A percentile compares a stretch with the other conserved stretches of the same genome.
phyloP scores from a whole-genome alignment of 176 grass and related monocot genomes.

The Pontederia paniculata region DNA sequence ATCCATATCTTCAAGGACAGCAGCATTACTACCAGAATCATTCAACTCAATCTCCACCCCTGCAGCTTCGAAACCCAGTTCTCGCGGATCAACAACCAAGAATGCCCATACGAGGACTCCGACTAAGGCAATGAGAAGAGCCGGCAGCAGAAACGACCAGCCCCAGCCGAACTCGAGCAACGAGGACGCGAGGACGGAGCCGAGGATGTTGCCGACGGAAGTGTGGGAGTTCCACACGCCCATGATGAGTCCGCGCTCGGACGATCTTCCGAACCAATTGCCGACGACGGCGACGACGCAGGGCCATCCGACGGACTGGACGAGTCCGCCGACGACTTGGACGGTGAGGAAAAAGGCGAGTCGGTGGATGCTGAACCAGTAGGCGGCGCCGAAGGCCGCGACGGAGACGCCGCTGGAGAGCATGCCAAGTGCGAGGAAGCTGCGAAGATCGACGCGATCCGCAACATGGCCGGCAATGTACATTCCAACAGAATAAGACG shows the following conservation, averaged over 20 bases:
- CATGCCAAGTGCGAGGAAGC: constrained; percentile 70
- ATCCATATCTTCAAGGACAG: constrained; percentile 51
- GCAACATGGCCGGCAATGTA: constrained; percentile 77
- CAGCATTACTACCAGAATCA: constrained; percentile 31
- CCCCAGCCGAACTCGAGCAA: constrained; percentile 91
- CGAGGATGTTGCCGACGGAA: constrained; percentile 73
- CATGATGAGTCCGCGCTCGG: constrained; percentile 60
- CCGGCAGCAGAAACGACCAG: constrained; percentile 64
- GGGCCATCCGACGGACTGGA: constrained; percentile 85
- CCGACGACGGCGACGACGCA: constrained; percentile 83
- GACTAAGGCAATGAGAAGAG: constrained; percentile 34
- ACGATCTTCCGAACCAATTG: constrained; percentile 80
- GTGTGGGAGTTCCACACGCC: constrained; percentile 90
- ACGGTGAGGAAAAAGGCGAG: constrained; percentile 51
- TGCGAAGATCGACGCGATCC: constrained; percentile 66
- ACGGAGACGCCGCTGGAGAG: constrained; percentile 46
- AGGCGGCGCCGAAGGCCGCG: constrained; percentile 54
- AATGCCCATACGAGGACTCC: constrained; percentile 37
- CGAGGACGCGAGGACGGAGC: constrained; percentile 65
- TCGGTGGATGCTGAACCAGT: constrained; percentile 54
- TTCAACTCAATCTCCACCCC: constrained; percentile 68
- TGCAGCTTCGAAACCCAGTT: constrained; percentile 32
- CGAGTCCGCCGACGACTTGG: constrained; percentile 57
- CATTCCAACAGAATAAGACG: constrained; percentile 55
- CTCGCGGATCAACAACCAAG: constrained; percentile 49